phyloP scores from a whole-genome alignment of 1,139 yeast species.

The Ogataea hybrid region DNA sequence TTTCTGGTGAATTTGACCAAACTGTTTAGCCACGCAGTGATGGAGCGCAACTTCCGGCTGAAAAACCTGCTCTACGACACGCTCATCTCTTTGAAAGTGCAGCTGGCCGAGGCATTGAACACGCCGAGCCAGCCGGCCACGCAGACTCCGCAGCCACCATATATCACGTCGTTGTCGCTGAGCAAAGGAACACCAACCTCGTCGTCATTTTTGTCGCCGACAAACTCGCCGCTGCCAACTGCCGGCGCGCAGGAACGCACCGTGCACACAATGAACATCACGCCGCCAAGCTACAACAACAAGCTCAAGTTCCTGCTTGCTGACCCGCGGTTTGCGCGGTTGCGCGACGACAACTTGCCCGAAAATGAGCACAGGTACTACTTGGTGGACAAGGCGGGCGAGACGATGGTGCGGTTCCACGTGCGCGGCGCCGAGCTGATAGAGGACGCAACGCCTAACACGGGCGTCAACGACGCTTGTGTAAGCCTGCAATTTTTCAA shows the following conservation, averaged over 20 bases:
- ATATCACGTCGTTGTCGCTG: constrained; percentile 17
- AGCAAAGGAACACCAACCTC: constrained; percentile 21
- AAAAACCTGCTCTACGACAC: constrained; percentile 64
- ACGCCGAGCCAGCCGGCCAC: constrained; percentile 6
- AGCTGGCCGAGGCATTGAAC: constrained; percentile 29
- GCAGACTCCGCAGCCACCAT: constrained; percentile 13
- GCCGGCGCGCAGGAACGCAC: constrained; percentile 10
- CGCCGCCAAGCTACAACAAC: constrained; percentile 32
- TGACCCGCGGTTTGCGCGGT: constrained; percentile 8
- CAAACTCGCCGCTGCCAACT: constrained; percentile 26
- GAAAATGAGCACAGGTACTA: constrained; percentile 19
- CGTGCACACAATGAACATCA: constrained; percentile 23
- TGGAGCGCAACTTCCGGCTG: constrained; percentile 47
- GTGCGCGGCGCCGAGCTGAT: constrained; percentile 59
- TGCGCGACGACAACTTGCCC: constrained; percentile 24
- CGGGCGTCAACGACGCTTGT: constrained; percentile 61
- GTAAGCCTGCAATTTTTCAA: constrained; percentile 73
- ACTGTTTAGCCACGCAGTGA: constrained; percentile 43
- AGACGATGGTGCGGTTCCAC: constrained; percentile 35
- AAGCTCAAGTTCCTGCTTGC: constrained; percentile 26
- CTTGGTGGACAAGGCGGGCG: constrained; percentile 26
- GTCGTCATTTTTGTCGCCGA: constrained; percentile 21
- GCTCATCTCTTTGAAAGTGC: constrained; percentile 50
- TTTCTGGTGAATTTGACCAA: constrained; percentile 46
- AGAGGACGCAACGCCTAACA: constrained; percentile 59